phyloP scores from a whole-genome alignment of 208 protist species.

The Sergeia podlipaevii region DNA sequence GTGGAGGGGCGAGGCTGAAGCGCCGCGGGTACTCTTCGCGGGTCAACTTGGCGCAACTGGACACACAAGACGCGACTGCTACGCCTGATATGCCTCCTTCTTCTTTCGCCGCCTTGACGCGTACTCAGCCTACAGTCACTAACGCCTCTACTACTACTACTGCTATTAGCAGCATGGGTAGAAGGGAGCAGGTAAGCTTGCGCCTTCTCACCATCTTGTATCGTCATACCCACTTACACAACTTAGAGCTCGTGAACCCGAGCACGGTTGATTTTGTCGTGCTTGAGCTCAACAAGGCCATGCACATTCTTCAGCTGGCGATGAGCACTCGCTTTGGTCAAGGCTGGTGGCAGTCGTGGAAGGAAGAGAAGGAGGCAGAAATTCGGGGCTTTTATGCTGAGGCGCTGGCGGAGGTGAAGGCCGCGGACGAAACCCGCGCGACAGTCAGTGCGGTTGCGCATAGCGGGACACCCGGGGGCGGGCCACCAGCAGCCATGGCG shows the following conservation, averaged over 20 bases:
- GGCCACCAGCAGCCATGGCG: no score
- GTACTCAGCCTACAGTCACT: no score
- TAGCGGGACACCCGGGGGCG: no score
- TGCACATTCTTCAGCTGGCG: slow-evolving; percentile 27
- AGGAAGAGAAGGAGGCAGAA: slow-evolving; percentile 15
- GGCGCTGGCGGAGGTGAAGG: slow-evolving; percentile 19
- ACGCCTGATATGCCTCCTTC: neutral
- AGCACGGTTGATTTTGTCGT: slow-evolving; percentile 22
- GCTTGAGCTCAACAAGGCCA: slow-evolving; percentile 47
- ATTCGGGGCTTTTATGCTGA: slow-evolving; percentile 27
- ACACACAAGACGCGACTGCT: neutral
- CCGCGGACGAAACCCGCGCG: neutral
- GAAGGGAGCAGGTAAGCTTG: slow-evolving; percentile 16
- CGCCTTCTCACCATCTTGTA: slow-evolving; percentile 27
- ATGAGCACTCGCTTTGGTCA: slow-evolving; percentile 18
- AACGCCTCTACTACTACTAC: no score
- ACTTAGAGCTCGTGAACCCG: slow-evolving; percentile 21
- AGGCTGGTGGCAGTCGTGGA: slow-evolving; percentile 20
- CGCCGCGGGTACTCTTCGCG: neutral
- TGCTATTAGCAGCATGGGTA: neutral
- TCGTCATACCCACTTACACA: slow-evolving; percentile 20
- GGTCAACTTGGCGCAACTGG: neutral
- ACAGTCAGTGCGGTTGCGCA: no score
- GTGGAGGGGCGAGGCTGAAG: neutral
- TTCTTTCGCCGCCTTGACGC: neutral